Conservation (phyloP, 2,329 filamentous ascomycete genomes). For the Karstenula rhodostoma region DNA sequence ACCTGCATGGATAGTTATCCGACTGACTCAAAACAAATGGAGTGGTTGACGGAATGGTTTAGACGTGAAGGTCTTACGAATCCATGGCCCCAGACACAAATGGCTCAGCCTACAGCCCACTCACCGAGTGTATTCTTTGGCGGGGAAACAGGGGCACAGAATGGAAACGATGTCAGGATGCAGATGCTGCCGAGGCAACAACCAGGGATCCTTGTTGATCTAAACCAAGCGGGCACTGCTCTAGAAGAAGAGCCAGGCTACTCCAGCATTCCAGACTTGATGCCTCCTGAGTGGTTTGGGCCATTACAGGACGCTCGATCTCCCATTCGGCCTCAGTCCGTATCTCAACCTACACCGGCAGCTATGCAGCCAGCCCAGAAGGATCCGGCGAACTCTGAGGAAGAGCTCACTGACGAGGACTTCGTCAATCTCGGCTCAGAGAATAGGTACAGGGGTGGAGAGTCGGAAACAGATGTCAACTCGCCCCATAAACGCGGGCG, state of each 20-base stretch:
- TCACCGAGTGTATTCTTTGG: background rate
- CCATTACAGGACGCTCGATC: background rate
- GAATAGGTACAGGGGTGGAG: background rate
- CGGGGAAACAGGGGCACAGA: background rate
- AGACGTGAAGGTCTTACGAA: conserved; percentile 3
- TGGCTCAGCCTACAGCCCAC: background rate
- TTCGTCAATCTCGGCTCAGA: conserved; percentile 5
- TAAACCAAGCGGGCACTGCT: background rate
- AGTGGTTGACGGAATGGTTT: conserved; percentile 1
- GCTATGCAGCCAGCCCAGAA: background rate
- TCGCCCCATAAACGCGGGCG: background rate
- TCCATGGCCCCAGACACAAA: conserved; percentile 1
- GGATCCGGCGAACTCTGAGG: background rate
- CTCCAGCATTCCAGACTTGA: background rate
- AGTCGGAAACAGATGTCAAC: background rate
- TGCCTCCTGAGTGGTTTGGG: background rate
- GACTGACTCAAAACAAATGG: conserved; percentile 2
- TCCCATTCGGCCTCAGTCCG: background rate
- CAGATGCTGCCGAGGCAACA: background rate
- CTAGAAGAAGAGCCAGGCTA: background rate
- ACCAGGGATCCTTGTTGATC: background rate
- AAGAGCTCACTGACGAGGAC: conserved; percentile 6
- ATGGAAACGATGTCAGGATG: background rate
- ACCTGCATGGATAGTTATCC: conserved; percentile 4
- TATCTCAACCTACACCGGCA: background rate